Evolutionary conservation across 2,329 filamentous ascomycete genomes (phyloP).

Genomic region (Colletotrichum eleusines): DNA sequence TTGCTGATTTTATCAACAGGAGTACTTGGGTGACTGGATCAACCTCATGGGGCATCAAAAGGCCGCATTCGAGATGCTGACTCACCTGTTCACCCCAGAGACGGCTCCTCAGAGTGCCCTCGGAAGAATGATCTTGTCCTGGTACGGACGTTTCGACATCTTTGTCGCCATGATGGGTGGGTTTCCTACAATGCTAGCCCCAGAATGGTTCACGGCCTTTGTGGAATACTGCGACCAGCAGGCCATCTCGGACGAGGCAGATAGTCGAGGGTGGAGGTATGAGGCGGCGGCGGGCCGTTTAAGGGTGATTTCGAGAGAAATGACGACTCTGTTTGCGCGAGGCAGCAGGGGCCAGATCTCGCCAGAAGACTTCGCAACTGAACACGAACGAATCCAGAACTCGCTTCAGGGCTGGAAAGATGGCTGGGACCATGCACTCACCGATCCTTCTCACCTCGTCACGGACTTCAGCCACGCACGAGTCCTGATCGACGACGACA

Average conservation of each 20-base stretch:
- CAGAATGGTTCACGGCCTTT: conserved; percentile 81
- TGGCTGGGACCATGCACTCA: conserved; percentile 71
- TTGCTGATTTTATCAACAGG: conserved; percentile 63
- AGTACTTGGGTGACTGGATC: conserved; percentile 95
- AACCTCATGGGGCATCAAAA: conserved; percentile 93
- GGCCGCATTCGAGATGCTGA: conserved; percentile 86
- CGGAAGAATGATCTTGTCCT: conserved; percentile 80
- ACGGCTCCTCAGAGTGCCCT: conserved; percentile 78
- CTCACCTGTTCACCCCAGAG: conserved; percentile 80
- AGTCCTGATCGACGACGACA: conserved; percentile 69
- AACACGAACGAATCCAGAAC: conserved; percentile 68
- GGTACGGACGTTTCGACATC: conserved; percentile 92
- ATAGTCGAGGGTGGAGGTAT: conserved; percentile 70
- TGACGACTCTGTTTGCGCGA: conserved; percentile 81
- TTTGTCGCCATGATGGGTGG: conserved; percentile 87
- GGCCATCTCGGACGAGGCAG: conserved; percentile 66
- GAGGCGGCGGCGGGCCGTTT: conserved; percentile 75
- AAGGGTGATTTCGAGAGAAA: conserved; percentile 82
- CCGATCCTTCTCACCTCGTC: conserved; percentile 72
- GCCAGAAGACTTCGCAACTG: conserved; percentile 71
- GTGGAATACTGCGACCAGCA: conserved; percentile 73
- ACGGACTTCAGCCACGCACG: conserved; percentile 70
- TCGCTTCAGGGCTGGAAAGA: conserved; percentile 63
- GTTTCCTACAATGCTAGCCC: conserved; percentile 77
- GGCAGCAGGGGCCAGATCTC: conserved; percentile 73